Evolutionary conservation across 1,139 yeast species (phyloP).

Genomic region (Wickerhamomyces sp.): DNA sequence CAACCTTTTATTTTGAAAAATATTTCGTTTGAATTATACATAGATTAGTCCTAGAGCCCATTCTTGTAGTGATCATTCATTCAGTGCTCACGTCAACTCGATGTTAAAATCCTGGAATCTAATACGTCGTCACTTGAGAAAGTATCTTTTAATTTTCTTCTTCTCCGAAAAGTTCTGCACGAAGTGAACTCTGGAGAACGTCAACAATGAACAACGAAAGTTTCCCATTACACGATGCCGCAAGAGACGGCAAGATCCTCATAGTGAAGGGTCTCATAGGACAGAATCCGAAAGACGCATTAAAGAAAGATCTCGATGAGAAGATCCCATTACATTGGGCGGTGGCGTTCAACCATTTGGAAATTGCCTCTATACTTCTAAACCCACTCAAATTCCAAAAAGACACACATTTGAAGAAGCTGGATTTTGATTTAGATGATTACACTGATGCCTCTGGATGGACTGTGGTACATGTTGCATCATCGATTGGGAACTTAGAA

Average conservation of each 20-base stretch:
- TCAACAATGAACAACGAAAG: constrained; percentile 1
- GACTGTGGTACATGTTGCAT: constrained; percentile 83
- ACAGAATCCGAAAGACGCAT: constrained; percentile 41
- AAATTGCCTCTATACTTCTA: constrained; percentile 47
- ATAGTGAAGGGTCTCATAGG: constrained; percentile 44
- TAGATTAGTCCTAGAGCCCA: no score
- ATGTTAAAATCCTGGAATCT: no score
- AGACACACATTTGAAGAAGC: constrained; percentile 1
- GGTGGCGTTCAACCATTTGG: constrained; percentile 54
- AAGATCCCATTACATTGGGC: constrained; percentile 93
- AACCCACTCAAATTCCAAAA: constrained; percentile 28
- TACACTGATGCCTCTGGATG: constrained; percentile 72
- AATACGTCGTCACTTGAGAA: no score
- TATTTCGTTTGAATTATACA: no score
- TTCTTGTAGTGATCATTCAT: no score
- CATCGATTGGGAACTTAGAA: constrained; percentile 62
- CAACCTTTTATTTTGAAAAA: no score
- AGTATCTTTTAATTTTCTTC: no score
- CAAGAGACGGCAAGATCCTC: constrained; percentile 47
- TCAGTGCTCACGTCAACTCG: no score
- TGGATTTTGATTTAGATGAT: constrained; percentile 58
- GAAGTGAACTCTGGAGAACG: no score
- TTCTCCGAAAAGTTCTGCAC: no score
- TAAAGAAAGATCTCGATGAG: constrained; percentile 60
- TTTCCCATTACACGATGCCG: constrained; percentile 49